A percentile compares a stretch with the other conserved stretches of the same genome.
Conservation (phyloP, 306 rosid genomes). For the Lotus japonicus region DNA sequence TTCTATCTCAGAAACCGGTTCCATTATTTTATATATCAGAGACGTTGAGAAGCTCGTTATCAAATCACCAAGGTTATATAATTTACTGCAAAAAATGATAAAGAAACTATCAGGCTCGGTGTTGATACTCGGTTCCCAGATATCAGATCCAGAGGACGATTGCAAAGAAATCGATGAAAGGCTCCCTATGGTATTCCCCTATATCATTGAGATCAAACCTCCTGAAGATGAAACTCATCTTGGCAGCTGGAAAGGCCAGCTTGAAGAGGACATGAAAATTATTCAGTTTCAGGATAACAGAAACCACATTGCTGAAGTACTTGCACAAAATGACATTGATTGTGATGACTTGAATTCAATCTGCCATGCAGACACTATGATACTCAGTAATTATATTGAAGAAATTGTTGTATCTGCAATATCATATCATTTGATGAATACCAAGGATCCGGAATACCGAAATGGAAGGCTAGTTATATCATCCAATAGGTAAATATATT, state of each 20-base stretch:
- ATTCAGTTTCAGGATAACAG: constrained; percentile 75
- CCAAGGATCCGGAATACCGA: constrained; percentile 67
- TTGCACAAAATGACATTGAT: constrained; percentile 80
- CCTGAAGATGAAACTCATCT: constrained; percentile 69
- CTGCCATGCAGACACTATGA: constrained; percentile 56
- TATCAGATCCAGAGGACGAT: constrained; percentile 39
- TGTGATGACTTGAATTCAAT: constrained; percentile 70
- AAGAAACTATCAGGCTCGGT: constrained; percentile 75
- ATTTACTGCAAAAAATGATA: constrained; percentile 60
- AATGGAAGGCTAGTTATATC: constrained; percentile 90
- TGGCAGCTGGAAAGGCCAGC: constrained; percentile 58
- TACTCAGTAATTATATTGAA: constrained; percentile 61
- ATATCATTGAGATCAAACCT: constrained; percentile 48
- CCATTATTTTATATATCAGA: constrained; percentile 75
- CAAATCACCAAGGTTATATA: constrained; percentile 56
- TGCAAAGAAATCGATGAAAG: constrained; percentile 52
- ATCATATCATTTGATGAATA: constrained; percentile 60
- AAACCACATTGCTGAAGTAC: constrained; percentile 82
- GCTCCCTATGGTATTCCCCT: constrained; percentile 52
- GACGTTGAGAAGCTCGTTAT: constrained; percentile 70
- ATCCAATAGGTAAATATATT: constrained; percentile 52
- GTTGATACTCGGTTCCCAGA: constrained; percentile 70
- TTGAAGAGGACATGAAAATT: constrained; percentile 66
- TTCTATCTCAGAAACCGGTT: constrained; percentile 57
- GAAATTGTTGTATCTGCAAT: constrained; percentile 81